A percentile compares a stretch with the other conserved stretches of the same genome.
These are phyloP conservation scores for Saccharomycopsis fermentans DNA, from an alignment of 805 yeast species.

Conservation along the genomic window DNA sequence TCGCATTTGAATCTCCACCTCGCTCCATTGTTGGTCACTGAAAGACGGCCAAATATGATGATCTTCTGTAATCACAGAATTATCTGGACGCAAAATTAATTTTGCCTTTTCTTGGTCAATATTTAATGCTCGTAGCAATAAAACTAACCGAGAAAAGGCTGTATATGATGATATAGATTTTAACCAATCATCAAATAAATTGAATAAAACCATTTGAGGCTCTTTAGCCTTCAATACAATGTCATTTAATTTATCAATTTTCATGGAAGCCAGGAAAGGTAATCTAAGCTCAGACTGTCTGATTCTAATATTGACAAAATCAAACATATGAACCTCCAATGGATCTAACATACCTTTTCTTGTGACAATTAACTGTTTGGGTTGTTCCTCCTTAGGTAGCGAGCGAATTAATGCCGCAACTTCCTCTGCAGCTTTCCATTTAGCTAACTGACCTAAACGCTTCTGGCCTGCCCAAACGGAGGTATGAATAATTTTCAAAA, in stretches of 20 bases:
- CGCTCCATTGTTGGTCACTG: slow-evolving; percentile 82
- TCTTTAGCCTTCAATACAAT: slow-evolving; percentile 79
- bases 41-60: slow-evolving; percentile 94
- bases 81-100: slow-evolving; percentile 65
- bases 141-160: slow-evolving; percentile 80
- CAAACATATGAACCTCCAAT: slow-evolving; percentile 91
- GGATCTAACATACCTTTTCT: slow-evolving; percentile 91
- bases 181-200: slow-evolving; percentile 93
- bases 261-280: slow-evolving; percentile 82
- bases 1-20: slow-evolving; percentile 76
- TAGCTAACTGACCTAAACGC: slow-evolving; percentile 83
- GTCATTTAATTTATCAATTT: slow-evolving; percentile 69
- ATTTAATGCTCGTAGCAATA: slow-evolving; percentile 74
- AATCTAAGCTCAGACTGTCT: slow-evolving; percentile 81
- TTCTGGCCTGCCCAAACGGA: slow-evolving; percentile 97
- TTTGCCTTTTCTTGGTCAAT: slow-evolving; percentile 71
- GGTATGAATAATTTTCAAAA: slow-evolving; percentile 81
- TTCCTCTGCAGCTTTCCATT: slow-evolving; percentile 98
- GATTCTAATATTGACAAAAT: slow-evolving; percentile 84
- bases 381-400: slow-evolving; percentile 87
- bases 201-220: slow-evolving; percentile 86
- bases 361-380: slow-evolving; percentile 82
- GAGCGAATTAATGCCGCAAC: slow-evolving; percentile 86
- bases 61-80: slow-evolving; percentile 53
- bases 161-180: slow-evolving; percentile 75